phyloP scores from a whole-genome alignment of 1,284 basidiomycete genomes.

The Irpex sp. region DNA sequence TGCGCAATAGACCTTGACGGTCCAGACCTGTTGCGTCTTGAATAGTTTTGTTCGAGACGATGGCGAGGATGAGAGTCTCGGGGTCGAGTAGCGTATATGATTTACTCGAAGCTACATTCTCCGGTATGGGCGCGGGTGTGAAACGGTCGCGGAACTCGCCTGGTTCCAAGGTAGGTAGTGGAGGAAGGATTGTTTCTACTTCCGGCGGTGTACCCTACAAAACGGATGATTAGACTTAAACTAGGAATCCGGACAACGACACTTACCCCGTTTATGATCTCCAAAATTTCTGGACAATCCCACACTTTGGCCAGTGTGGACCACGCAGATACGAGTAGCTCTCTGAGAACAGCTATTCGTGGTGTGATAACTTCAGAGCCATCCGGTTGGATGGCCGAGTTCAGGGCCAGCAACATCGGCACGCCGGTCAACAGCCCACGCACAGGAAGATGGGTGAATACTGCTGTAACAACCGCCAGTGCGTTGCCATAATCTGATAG shows the following conservation, averaged over 20 bases:
- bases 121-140: background rate
- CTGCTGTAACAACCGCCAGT: slow-evolving; percentile 62
- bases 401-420: slow-evolving; percentile 83
- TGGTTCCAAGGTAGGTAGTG: slow-evolving; percentile 23
- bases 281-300: slow-evolving; percentile 54
- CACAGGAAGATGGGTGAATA: slow-evolving; percentile 70
- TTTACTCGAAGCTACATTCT: slow-evolving; percentile 16
- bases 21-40: slow-evolving; percentile 66
- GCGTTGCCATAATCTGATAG: slow-evolving; percentile 79
- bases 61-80: slow-evolving; percentile 47
- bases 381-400: slow-evolving; percentile 48
- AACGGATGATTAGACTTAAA: slow-evolving; percentile 5
- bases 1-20: slow-evolving; percentile 46
- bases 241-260: slow-evolving; percentile 6
- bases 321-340: slow-evolving; percentile 67
- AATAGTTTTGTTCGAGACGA: slow-evolving; percentile 50
- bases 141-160: slow-evolving; percentile 26
- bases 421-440: slow-evolving; percentile 74
- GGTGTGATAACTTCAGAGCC: slow-evolving; percentile 34
- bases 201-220: slow-evolving; percentile 11
- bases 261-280: slow-evolving; percentile 55
- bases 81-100: slow-evolving; percentile 44
- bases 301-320: slow-evolving; percentile 68
- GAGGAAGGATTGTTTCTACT: slow-evolving; percentile 14
- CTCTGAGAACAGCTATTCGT: slow-evolving; percentile 58